These are phyloP conservation scores for Kitagawia praeruptora DNA, from an alignment of 129 eudicot genomes.

Conservation along the genomic window DNA sequence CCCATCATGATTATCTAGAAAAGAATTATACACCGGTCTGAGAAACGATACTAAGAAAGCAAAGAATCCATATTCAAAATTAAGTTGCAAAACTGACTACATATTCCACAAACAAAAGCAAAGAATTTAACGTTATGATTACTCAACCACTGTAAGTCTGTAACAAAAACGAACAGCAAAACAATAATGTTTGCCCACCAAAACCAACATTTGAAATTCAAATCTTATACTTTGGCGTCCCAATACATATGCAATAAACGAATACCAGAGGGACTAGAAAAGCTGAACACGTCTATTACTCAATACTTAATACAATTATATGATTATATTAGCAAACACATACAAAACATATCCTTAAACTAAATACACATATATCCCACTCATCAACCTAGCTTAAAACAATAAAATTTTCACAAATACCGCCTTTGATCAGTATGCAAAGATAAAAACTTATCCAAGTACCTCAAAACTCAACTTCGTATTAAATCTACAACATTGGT, in stretches of 20 bases:
- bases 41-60: background rate
- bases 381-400: background rate
- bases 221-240: background rate
- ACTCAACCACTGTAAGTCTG: background rate
- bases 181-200: background rate
- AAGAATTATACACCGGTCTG: background rate
- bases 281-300: background rate
- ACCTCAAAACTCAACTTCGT: background rate
- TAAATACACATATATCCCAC: background rate
- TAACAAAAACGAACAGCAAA: background rate
- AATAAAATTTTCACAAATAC: background rate
- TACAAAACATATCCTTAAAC: background rate
- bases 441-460: background rate
- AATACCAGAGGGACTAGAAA: background rate
- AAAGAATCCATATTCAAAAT: background rate
- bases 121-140: background rate
- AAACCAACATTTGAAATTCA: background rate
- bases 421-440: background rate
- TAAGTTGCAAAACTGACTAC: background rate
- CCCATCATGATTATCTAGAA: conserved; percentile 35
- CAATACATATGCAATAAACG: background rate
- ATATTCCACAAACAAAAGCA: background rate
- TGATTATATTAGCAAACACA: background rate
- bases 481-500: background rate
- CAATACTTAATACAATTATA: background rate